Evolutionary conservation across 148 eudicot genomes (phyloP), one percentile per base, ranked within the genome.

Genomic region (Talinum fruticosum): DNA sequence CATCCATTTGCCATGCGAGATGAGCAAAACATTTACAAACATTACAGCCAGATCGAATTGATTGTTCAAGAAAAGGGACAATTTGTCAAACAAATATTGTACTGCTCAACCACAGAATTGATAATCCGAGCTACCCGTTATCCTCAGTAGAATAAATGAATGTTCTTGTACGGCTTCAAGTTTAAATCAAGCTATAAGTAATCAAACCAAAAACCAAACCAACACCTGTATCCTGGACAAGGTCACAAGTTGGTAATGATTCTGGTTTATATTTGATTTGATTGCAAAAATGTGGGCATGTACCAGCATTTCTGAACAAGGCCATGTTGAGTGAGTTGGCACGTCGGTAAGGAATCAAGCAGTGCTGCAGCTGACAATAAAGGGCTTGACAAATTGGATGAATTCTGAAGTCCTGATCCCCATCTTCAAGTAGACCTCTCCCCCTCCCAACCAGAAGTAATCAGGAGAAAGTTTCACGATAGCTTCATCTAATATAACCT

Each of bases 401-500:
- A 96, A 93, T 79, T 91, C 93, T 5, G 92, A 86, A 64, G 95
- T 93, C 78, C 83, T 87, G 74, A 96, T 89, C 66, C 98, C 99
- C 83, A 90, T 57, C 85, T 96, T 96, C 66, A 93, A 87, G 84
- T 90, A 89, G 67, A 91, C 84, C 82, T 93, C 97, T 70, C 99
- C 98, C 35, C 99, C 99, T 82, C 99, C 98, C 72, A 96, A 80
- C 99, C 99, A 96, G 84, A 96, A 96, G 88, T 87, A 96, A 68
- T 89, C 91, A 6, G 99, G 98, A 73, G 83, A 81, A 54, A 96
- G 99, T 83, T 90, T 93, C 41, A 70, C 87, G 33, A 96, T 90
- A 41, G 98, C 99, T 88, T 96, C 99, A 75, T 96, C 99, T 87
- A 96, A 75, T 77, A 96, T 96, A 75, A 96, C 97, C 99, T 96